Evolutionary conservation across 805 yeast species (phyloP), one percentile per base, ranked within the genome.

Genomic region (Barnettozyma botsteinii): DNA sequence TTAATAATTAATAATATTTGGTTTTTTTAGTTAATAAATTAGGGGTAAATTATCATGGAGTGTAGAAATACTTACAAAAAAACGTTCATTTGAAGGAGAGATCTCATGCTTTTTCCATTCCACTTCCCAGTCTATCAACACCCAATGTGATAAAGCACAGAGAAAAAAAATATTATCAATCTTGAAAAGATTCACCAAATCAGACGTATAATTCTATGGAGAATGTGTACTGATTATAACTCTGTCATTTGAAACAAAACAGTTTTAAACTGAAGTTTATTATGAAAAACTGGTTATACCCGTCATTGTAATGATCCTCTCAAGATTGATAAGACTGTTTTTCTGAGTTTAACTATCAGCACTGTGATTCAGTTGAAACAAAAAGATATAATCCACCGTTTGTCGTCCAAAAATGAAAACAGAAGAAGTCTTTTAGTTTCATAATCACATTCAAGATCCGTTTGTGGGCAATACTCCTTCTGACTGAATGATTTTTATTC

Each of bases 161-260:
- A 24, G 28, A 33, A 23, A 15, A 11, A 11, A 29, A 24, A 23
- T 10, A 15, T 13, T 7, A 24, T n/a, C n/a, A n/a, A n/a, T n/a
- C n/a, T n/a, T n/a, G n/a, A n/a, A n/a, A n/a, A n/a, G 14, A 23
- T 33, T 18, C 33, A 23, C 14, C 22, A 44, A 46, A 34, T 53
- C 49, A 44, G 56, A 52, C 58, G 48, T 46, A 48, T 45, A 43
- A 38, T 33, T 37, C 33, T n/a, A 28, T 18, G 5, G 14, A 5
- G 20, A 43, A 38, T 42, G 34, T 39, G 42, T 48, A 46, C 52
- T 53, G 56, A 49, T 52, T 49, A 38, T 50, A 46, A 47, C 46
- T 35, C 49, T 42, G 31, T 29, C 27, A 21, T 10, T 21, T 12
- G 19, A 30, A 22, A 29, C 32, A 25, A n/a, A n/a, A 14, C 17